phyloP scores from a whole-genome alignment of 1,284 basidiomycete genomes.

The Tilletiopsis washingtonensis region DNA sequence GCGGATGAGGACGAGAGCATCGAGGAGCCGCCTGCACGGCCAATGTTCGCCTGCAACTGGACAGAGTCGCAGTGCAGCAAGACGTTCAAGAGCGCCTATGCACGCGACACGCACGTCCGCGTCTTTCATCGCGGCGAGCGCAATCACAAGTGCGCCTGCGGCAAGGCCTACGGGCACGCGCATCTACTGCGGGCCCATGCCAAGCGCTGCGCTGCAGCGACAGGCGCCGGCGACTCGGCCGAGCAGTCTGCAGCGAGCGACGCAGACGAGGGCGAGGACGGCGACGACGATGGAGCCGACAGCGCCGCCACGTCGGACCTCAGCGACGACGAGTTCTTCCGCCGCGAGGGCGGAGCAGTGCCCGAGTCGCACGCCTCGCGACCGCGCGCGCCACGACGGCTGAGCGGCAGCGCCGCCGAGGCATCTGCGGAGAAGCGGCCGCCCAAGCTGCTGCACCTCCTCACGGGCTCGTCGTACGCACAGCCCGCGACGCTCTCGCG shows the following conservation, averaged over 20 bases:
- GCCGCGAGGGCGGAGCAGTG: background rate
- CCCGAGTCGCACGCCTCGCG: background rate
- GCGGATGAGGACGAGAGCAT: constrained; percentile 14
- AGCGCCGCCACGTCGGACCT: background rate
- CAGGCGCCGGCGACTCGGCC: background rate
- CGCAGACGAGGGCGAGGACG: background rate
- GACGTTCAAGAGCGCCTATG: background rate
- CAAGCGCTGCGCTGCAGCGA: background rate
- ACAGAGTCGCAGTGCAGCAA: background rate
- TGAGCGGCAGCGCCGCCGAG: background rate
- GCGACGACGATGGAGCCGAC: background rate
- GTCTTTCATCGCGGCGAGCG: background rate
- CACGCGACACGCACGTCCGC: background rate
- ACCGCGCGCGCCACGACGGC: background rate
- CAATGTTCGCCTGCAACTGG: background rate
- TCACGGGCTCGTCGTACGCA: background rate
- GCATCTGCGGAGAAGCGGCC: background rate
- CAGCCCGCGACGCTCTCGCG: background rate
- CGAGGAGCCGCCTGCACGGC: constrained; percentile 3
- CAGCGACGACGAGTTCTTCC: background rate
- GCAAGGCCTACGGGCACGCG: background rate
- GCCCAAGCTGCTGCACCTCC: background rate
- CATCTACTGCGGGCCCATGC: background rate
- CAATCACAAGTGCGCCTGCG: background rate
- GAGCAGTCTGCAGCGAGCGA: background rate